Conservation (phyloP, 306 rosid genomes). For the Glycine soja region DNA sequence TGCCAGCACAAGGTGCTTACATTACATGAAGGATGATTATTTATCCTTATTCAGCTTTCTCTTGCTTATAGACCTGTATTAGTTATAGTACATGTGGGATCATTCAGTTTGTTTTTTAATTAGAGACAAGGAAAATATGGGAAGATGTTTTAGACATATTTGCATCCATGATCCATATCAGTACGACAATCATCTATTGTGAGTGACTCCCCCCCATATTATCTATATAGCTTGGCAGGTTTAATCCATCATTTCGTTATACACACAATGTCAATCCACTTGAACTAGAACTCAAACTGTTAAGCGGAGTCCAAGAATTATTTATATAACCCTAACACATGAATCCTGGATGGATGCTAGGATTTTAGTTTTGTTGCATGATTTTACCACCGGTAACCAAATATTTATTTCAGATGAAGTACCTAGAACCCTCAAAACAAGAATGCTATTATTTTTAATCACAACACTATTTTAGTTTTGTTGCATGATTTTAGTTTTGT, state of each 20-base stretch:
- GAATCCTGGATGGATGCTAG: slow-evolving; percentile 27
- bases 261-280: slow-evolving; percentile 30
- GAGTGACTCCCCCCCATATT: neutral
- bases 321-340: slow-evolving; percentile 5
- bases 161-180: slow-evolving; percentile 25
- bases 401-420: slow-evolving; percentile 15
- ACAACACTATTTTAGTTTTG: neutral
- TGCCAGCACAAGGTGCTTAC: slow-evolving; percentile 60
- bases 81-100: neutral
- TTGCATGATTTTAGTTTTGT: slow-evolving; percentile 34
- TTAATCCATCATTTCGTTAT: neutral
- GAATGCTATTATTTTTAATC: slow-evolving; percentile 11
- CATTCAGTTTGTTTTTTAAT: too few species aligned
- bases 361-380: slow-evolving; percentile 23
- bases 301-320: slow-evolving; percentile 9
- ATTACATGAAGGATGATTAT: slow-evolving; percentile 28
- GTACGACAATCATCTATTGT: slow-evolving; percentile 8
- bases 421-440: slow-evolving; percentile 7
- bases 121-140: too few species aligned
- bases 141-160: slow-evolving; percentile 13
- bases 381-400: slow-evolving; percentile 22
- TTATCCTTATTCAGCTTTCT: slow-evolving; percentile 26
- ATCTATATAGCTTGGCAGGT: slow-evolving; percentile 16
- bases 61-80: slow-evolving; percentile 28
- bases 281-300: slow-evolving; percentile 15